phyloP scores from a whole-genome alignment of 768 basidiomycete species.

The Mycena vulgaris region DNA sequence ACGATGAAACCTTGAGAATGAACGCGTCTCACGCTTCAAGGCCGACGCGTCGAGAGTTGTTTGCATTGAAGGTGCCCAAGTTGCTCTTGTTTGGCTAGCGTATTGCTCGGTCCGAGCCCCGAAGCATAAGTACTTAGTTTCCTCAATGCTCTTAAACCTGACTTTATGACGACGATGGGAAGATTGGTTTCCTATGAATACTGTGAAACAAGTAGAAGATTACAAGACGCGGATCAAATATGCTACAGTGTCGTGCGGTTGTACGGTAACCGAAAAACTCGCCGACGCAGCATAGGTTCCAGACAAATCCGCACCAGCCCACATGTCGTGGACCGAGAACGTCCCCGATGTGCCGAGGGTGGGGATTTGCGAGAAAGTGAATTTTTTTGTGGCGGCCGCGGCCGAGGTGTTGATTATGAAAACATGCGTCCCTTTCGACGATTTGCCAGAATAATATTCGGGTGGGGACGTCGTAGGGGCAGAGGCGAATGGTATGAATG shows the following conservation, averaged over 20 bases:
- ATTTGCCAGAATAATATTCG: conserved; percentile 67
- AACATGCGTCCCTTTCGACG: conserved; percentile 66
- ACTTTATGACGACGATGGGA: too few species aligned
- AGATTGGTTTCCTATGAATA: too few species aligned
- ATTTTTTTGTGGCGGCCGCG: conserved; percentile 58
- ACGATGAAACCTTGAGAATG: conserved; percentile 29
- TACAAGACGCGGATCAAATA: conserved; percentile 54
- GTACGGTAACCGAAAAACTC: conserved; percentile 58
- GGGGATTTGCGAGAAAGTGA: conserved; percentile 63
- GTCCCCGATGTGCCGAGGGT: conserved; percentile 56
- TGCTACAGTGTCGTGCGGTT: conserved; percentile 68
- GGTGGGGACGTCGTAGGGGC: conserved; percentile 61
- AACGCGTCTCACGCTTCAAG: conserved; percentile 60
- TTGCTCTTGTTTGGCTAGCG: neutral
- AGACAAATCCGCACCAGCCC: conserved; percentile 57
- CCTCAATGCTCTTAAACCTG: too few species aligned
- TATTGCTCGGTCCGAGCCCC: too few species aligned
- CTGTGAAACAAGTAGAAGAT: neutral
- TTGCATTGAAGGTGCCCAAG: conserved; percentile 69
- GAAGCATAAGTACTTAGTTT: too few species aligned
- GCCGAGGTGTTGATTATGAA: conserved; percentile 40
- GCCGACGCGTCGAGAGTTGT: conserved; percentile 74
- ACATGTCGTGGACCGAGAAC: conserved; percentile 69
- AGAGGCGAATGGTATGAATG: conserved; percentile 60
- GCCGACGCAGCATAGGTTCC: conserved; percentile 55